Percentiles rank a stretch among this genome's conserved stretches.
phyloP scores from a whole-genome alignment of 2,329 filamentous ascomycete genomes.

The Dothistroma septosporum region DNA sequence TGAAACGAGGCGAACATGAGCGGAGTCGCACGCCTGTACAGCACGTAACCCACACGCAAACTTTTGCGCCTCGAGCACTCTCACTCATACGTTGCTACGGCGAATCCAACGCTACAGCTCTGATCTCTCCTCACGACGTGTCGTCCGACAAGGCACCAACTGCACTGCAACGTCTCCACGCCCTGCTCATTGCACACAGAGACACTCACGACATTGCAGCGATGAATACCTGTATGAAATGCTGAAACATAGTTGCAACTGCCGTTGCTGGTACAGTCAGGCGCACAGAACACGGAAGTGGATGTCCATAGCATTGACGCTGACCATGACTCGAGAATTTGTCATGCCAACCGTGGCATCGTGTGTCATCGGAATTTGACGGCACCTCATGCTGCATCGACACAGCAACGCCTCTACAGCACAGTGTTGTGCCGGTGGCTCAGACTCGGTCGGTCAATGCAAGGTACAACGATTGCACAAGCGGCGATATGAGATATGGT shows the following conservation, averaged over 20 bases:
- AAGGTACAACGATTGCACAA: background rate
- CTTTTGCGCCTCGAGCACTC: slow-evolving; percentile 2
- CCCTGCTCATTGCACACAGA: background rate
- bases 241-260: slow-evolving; percentile 1
- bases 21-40: background rate
- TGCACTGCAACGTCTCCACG: background rate
- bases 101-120: background rate
- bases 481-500: background rate
- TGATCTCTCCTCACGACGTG: background rate
- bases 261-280: slow-evolving; percentile 2
- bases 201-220: no score
- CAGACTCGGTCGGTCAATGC: background rate
- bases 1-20: slow-evolving; percentile 2
- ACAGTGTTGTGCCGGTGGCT: slow-evolving; percentile 1
- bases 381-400: background rate
- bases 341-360: background rate
- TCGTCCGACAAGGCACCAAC: background rate
- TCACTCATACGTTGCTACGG: background rate
- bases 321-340: slow-evolving; percentile 3
- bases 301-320: background rate
- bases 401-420: background rate
- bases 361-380: background rate
- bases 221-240: background rate
- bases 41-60: slow-evolving; percentile 1
- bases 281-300: background rate